Base-by-base conservation (phyloP, 345 rosid genomes). In the Eucalyptus rudis region DNA sequence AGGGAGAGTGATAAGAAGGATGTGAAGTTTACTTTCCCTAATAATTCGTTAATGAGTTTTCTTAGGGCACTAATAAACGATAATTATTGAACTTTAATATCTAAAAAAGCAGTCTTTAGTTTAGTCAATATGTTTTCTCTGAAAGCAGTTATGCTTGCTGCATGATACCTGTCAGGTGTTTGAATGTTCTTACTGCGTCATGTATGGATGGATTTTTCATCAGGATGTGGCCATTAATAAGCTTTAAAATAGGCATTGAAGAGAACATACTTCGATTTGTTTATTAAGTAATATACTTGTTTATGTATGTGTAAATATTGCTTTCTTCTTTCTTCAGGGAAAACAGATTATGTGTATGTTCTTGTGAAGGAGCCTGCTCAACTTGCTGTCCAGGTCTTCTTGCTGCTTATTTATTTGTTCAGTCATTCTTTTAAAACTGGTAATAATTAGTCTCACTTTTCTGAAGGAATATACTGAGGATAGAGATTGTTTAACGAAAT, bases 321-420 rank as follows among this genome's bases (percentile, higher is more conserved):
- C 36, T 88, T 20, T 81, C 45, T 12, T 44, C 24, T 19, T 43
- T 76, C 92, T 91, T 91, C 94, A 97, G 99, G 99, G 87, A 97
- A 97, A 92, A 92, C 97, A 84, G 99, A 96, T 89, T 97, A 97
- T 91, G 89, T 96, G 43, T 95, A 94, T 93, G 96, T 93, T 59
- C 92, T 87, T 86, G 93, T 96, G 86, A 95, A 91, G 90, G 97
- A 96, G 93, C 91, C 97, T 87, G 94, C 98, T 91, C 95, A 92
- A 88, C 91, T 91, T 94, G 95, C 98, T 85, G 89, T 95, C 90
- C 95, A 96, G 99, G 99, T 97, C 91, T 80, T 90, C 58, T 87
- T 90, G 45, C 90, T 90, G 71, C 87, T 92, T 87, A 86, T 64
- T 91, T 88, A 88, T 88, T 88, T 90, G 52, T 86, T 89, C 50